Evolutionary conservation across 306 rosid species (phyloP), one percentile per base, ranked within the genome.

Genomic region (Cicer arietinum): DNA sequence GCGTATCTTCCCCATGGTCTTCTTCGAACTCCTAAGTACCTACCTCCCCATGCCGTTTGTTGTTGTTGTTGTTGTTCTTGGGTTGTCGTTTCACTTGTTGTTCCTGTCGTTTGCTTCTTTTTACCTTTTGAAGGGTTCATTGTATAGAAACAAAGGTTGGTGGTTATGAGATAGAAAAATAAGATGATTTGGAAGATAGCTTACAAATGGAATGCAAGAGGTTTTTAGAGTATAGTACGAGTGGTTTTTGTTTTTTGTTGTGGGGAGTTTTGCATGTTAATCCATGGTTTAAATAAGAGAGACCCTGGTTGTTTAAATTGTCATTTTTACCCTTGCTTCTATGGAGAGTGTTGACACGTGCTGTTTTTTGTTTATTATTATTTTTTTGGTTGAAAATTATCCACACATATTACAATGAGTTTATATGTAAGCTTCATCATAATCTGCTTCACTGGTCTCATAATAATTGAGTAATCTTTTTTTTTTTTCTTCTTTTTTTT

Each of bases 1-100:
- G 88, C 90, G 63, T 86, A 86, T 22, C 90, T 30, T 22, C 90
- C 90, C 90, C 90, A 86, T 1, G 90, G 90, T 62, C 90, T 79
- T 51, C 90, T 77, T 60, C 90, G 42, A 4, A 86, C 90, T 3
- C 90, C 90, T 6, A 86, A 82, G 76, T 84, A 86, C 54, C 90
- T 76, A 10, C 86, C 90, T 71, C 85, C 85, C 85, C 87, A 80
- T 2, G 88, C 75, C 16, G 88, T 79, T 40, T 62, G 74, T 5
- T 77, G 46, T 11, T 85, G 86, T 35, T 70, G 77, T 16, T 72
- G 68, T 41, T 77, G 46, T 39, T 77, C 85, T 40, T 64, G 79
- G 20, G 47, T 11, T 7, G 68, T 17, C 1, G 80, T 18, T 47
- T 68, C 60, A 7, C 25, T 48, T 0, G 48, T 48, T 68, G 81